Base-by-base conservation (phyloP, 257 asterid genomes). In the Euphrasia confusa region DNA sequence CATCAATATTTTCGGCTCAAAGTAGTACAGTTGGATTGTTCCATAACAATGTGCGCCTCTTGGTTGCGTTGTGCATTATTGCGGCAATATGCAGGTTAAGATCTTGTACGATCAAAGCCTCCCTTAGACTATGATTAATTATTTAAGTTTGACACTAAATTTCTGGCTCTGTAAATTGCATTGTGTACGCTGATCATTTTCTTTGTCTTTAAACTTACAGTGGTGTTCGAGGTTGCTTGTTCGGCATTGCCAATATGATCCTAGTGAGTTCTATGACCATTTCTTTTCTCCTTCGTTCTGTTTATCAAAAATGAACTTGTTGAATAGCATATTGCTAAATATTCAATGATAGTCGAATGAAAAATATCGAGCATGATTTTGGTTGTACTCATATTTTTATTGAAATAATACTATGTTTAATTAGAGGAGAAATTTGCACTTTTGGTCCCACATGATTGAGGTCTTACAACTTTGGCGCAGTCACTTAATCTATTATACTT, bases 81-180 rank as follows among this genome's bases (percentile, higher is more conserved):
- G 83, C 99, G 37, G 97, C 83, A 81, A 81, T 92, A 68, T 84
- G 95, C 97, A 92, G 99, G 99, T 92, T 73, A 72, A 75, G 47
- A 84, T 76, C 85, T 75, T 80, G 84, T 79, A 81, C 70, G 94
- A 70, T 70, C 81, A 68, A 75, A 58, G 60, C 77, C 15, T 50
- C 79, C 86, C 40, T 7, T 35, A 35, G 40, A 35, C 40, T 35
- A 35, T 35, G 8, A 6, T 35, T 35, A 35, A 35, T 6, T 35
- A 35, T 35, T 6, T 35, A 35, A 35, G 40, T 2, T 35, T 2
- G 24, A 1, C 40, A 5, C 8, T 35, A 35, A 35, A 30, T 6
- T 5, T 35, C 40, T 4, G 37, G 10, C 10, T 33, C 39, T 33
- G 39, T 33, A 7, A 33, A 33, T 33, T 8, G 39, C 39, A 33